A percentile compares a stretch with the other conserved stretches of the same genome.
These are phyloP conservation scores for Phylloporus arenicola DNA, from an alignment of 768 basidiomycete species.

Conservation along the genomic window DNA sequence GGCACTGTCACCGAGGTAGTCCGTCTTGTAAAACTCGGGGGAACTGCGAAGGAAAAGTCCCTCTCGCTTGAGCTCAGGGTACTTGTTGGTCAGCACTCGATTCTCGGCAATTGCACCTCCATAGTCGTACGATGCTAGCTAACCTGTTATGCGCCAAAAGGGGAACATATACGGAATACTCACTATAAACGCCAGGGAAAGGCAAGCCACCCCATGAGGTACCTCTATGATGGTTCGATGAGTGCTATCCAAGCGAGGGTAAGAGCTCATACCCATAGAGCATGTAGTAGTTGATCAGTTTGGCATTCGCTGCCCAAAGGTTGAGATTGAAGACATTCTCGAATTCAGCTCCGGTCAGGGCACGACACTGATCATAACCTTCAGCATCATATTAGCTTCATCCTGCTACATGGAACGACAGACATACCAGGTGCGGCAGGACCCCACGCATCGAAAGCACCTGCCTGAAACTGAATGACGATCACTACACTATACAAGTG, in stretches of 20 bases:
- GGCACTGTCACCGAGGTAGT: constrained; percentile 61
- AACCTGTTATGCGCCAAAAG: background rate
- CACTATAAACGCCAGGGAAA: constrained; percentile 67
- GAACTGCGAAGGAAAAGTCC: constrained; percentile 75
- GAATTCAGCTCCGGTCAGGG: constrained; percentile 68
- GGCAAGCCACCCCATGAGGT: constrained; percentile 84
- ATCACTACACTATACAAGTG: constrained; percentile 7
- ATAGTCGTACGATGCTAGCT: constrained; percentile 68
- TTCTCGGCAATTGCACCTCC: constrained; percentile 67
- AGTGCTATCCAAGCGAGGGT: background rate
- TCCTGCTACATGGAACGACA: background rate
- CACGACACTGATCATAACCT: constrained; percentile 62
- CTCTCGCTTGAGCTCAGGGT: constrained; percentile 72
- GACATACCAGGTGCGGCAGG: constrained; percentile 56
- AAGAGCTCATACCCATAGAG: constrained; percentile 53
- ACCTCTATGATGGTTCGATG: constrained; percentile 42
- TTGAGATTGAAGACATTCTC: constrained; percentile 75
- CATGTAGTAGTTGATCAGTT: constrained; percentile 84
- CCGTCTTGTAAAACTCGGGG: constrained; percentile 74
- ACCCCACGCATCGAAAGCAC: constrained; percentile 80
- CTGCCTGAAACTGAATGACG: constrained; percentile 56
- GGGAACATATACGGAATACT: constrained; percentile 8
- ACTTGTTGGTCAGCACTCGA: constrained; percentile 62
- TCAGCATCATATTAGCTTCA: constrained; percentile 1
- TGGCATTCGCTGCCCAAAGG: constrained; percentile 77